Base-by-base conservation (phyloP, 495 filamentous ascomycete genomes). In the Massariosphaeria phaeospora region DNA sequence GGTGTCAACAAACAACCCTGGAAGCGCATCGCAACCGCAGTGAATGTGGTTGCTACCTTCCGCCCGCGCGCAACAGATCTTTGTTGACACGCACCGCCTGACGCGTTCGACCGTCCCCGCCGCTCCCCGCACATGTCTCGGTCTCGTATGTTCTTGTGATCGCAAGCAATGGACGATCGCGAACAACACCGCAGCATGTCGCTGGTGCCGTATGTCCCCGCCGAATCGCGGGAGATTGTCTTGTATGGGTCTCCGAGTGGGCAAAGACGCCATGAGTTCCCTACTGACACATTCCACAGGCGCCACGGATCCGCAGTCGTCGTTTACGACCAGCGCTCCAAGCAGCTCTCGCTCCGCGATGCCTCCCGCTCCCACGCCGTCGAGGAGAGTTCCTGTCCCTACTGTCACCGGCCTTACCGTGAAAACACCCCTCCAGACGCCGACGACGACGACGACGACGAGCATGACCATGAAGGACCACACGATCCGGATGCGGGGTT, bases 241-340 rank as follows among this genome's bases (percentile, higher is more conserved):
- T 56, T 72, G 67, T 70, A 52, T 31, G 64, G 48, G 6, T n/a
- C n/a, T n/a, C n/a, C n/a, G n/a, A n/a, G n/a, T n/a, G 11, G 31
- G 29, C 7, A 33, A 3, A 2, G 18, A 23, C 6, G 27, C 30
- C 4, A 35, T 35, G 17, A 30, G 5, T 3, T 15, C 8, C 21
- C 27, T 18, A 29, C 44, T 48, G n/a, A 36, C 29, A 8, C n/a
- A 27, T 29, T 9, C 26, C 13, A n/a, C 62, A 97, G 91, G 25
- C 93, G 93, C 59, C 89, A 96, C 67, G 84, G 91, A 64, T 85
- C 93, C 67, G 84, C 90, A 3, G 83, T 98, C 46, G 94, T 98
- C 18, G 81, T 97, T 41, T 89, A 86, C 63, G 91, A 98, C 70
- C 84, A 82, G 34, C 76, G 84, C 38, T 94, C 89, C 6, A 84